A percentile compares a stretch with the other conserved stretches of the same genome.
phyloP scores from a whole-genome alignment of 2,329 filamentous ascomycete genomes.

The Cercospora canescens region DNA sequence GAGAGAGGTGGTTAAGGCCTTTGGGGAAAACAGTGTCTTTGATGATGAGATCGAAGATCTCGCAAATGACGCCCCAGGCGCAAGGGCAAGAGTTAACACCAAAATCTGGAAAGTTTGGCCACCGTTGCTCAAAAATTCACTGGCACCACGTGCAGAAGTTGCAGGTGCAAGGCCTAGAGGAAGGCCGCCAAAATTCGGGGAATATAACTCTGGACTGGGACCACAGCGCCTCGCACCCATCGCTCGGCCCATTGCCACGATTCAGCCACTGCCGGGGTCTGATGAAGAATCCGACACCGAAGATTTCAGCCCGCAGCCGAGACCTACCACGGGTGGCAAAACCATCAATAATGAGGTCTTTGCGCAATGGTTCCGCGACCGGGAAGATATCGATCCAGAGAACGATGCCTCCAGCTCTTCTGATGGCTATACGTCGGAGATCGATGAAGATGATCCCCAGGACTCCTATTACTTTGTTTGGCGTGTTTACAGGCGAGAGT shows the following conservation, averaged over 20 bases:
- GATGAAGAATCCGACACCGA: not conserved
- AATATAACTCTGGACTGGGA: not conserved
- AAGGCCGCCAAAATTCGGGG: not conserved
- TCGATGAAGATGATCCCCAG: conserved; percentile 1
- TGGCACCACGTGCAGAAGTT: not conserved
- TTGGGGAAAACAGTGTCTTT: not conserved
- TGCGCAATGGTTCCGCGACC: not conserved
- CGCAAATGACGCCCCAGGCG: conserved; percentile 4
- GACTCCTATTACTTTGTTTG: conserved; percentile 15
- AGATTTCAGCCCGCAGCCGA: not conserved
- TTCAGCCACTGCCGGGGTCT: not conserved
- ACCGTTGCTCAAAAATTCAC: not conserved
- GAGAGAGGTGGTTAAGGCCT: conserved; percentile 1
- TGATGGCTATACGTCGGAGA: not conserved
- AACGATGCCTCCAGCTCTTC: not conserved
- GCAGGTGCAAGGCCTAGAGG: not conserved
- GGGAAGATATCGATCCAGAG: not conserved
- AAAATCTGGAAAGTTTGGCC: conserved; percentile 8
- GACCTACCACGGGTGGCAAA: conserved; percentile 22
- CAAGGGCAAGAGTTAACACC: conserved; percentile 8
- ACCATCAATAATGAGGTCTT: conserved; percentile 4
- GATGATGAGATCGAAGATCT: conserved; percentile 8
- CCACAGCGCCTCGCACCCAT: not conserved
- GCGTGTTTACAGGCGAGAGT: conserved; percentile 12
- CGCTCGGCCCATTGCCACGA: not conserved